Percentiles rank a stretch among this genome's conserved stretches.
Conservation (phyloP, 257 asterid species). For the Solanum microdontum region DNA sequence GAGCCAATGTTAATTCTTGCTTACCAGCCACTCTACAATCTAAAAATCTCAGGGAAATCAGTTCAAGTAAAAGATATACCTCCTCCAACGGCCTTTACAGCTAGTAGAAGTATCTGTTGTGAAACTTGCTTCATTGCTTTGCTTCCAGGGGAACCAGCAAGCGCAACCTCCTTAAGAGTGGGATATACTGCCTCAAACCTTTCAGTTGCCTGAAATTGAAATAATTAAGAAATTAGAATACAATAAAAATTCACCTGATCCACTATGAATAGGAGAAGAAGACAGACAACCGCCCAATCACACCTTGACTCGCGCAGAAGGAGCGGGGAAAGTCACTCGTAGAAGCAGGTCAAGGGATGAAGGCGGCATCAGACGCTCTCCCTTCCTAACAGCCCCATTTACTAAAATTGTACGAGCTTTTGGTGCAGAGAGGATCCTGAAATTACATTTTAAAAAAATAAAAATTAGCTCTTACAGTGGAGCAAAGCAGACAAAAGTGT, state of each 20-base stretch:
- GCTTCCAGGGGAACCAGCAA: slow-evolving; percentile 87
- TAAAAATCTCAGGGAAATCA: not conserved
- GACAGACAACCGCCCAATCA: not conserved
- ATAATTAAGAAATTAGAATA: not conserved
- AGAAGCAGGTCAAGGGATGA: slow-evolving; percentile 52
- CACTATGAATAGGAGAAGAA: not conserved
- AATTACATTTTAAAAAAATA: not conserved
- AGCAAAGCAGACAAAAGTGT: not conserved
- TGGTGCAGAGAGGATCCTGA: slow-evolving; percentile 63
- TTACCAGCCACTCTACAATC: not conserved
- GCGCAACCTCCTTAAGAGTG: slow-evolving; percentile 63
- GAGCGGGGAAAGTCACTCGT: slow-evolving; percentile 51
- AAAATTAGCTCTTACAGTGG: not conserved
- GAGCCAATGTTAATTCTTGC: slow-evolving; percentile 6
- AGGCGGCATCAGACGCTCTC: slow-evolving; percentile 72
- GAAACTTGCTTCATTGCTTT: slow-evolving; percentile 77
- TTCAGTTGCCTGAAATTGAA: slow-evolving; percentile 50
- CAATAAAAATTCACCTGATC: not conserved
- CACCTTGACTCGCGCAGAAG: slow-evolving; percentile 73
- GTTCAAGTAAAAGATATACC: slow-evolving; percentile 23
- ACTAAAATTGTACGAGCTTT: slow-evolving; percentile 59
- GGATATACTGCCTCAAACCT: slow-evolving; percentile 78
- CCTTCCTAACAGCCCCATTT: slow-evolving; percentile 63
- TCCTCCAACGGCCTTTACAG: slow-evolving; percentile 54
- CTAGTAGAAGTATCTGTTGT: slow-evolving; percentile 41